Conservation (phyloP, 805 yeast genomes). For the Kodamaea lidongshanica region DNA sequence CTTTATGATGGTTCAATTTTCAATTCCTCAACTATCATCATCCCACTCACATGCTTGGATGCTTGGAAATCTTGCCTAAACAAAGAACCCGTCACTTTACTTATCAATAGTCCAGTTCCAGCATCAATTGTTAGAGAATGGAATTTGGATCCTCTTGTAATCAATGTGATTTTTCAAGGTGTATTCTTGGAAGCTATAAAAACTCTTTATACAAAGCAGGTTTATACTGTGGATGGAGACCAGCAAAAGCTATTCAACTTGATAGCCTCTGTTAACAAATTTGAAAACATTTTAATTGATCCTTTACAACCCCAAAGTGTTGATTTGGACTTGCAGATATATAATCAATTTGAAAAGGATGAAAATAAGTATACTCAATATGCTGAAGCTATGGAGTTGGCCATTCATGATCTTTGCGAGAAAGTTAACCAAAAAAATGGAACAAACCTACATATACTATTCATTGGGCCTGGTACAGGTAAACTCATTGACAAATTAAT, state of each 20-base stretch:
- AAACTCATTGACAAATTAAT: constrained; percentile 53
- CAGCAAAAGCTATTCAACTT: not conserved
- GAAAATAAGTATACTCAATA: constrained; percentile 61
- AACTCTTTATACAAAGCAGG: constrained; percentile 1
- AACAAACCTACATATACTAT: constrained; percentile 40
- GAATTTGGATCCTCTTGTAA: constrained; percentile 1
- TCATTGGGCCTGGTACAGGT: constrained; percentile 89
- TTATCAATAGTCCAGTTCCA: not conserved
- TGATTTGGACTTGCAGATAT: constrained; percentile 53
- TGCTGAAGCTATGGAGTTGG: constrained; percentile 54
- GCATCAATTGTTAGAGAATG: constrained; percentile 1
- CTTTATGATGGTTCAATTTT: no score
- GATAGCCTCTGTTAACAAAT: constrained; percentile 1
- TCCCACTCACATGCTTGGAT: no score
- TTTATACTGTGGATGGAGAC: constrained; percentile 1
- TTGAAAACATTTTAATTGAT: constrained; percentile 16
- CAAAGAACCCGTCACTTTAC: no score
- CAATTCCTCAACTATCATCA: no score
- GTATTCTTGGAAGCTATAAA: constrained; percentile 1
- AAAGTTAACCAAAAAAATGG: not conserved
- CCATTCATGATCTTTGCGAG: constrained; percentile 30
- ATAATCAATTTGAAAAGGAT: constrained; percentile 69
- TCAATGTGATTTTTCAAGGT: not conserved
- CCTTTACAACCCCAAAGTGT: constrained; percentile 72
- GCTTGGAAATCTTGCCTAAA: no score